phyloP scores from a whole-genome alignment of 352 stramenopile species.

The Blastocystis sp. region DNA sequence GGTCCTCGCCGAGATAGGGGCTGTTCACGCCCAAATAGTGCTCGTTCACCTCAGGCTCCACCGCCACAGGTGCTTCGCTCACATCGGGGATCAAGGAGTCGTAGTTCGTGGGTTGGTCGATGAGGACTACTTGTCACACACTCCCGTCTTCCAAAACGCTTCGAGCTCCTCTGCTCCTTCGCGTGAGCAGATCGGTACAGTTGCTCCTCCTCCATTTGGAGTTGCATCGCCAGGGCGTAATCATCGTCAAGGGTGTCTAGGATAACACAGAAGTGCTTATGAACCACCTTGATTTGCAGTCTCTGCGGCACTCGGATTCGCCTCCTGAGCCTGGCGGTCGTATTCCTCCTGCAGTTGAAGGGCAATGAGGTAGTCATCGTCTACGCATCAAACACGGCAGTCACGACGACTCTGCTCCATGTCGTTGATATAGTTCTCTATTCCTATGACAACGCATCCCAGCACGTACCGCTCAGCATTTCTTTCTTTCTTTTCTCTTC shows the following conservation, averaged over 20 bases:
- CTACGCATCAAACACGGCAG: not conserved
- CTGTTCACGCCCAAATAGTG: conserved; percentile 61
- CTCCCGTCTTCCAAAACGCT: not conserved
- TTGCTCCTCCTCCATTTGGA: conserved; percentile 47
- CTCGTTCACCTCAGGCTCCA: conserved; percentile 27
- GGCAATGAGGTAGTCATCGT: conserved; percentile 26
- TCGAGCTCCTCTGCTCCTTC: not conserved
- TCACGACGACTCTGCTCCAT: not conserved
- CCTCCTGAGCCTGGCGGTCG: not conserved
- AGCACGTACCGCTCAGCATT: not conserved
- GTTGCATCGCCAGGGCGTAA: conserved; percentile 46
- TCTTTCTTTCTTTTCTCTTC: not conserved
- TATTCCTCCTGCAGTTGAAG: conserved; percentile 41
- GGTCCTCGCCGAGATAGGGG: conserved; percentile 10
- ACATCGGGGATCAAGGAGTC: not conserved
- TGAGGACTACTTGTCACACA: not conserved
- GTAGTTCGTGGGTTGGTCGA: not conserved
- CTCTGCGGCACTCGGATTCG: not conserved
- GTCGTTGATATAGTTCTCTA: conserved; percentile 30
- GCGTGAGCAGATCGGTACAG: not conserved
- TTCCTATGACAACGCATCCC: not conserved
- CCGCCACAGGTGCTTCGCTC: not conserved
- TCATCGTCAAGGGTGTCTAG: conserved; percentile 27
- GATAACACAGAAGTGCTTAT: not conserved
- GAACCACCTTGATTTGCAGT: not conserved